A percentile compares a stretch with the other conserved stretches of the same genome.
These are phyloP conservation scores for Ustilago lituana DNA, from an alignment of 1,284 basidiomycete species.

Conservation along the genomic window DNA sequence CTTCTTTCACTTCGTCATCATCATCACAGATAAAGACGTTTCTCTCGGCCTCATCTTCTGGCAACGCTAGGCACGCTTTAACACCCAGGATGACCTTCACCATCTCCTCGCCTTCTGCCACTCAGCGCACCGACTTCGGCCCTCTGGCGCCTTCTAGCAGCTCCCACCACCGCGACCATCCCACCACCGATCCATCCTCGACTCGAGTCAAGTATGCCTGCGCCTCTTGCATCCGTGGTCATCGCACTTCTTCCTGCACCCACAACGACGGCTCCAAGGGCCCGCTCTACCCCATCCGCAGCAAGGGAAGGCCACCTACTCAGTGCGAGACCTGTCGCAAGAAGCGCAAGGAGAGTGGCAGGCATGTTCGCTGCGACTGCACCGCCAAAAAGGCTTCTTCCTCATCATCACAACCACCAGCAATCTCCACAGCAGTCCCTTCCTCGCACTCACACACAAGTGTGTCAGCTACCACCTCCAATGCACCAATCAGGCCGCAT, in stretches of 20 bases:
- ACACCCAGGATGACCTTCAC: constrained; percentile 12
- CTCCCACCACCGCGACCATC: constrained; percentile 7
- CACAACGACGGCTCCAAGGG: constrained; percentile 62
- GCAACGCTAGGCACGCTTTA: constrained; percentile 2
- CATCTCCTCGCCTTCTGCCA: constrained; percentile 6
- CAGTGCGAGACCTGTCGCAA: constrained; percentile 59
- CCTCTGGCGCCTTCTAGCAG: background rate
- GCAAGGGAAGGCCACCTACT: constrained; percentile 56
- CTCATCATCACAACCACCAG: background rate
- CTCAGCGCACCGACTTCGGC: background rate
- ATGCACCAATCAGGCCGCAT: constrained; percentile 11
- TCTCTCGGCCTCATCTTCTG: constrained; percentile 3
- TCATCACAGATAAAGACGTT: constrained; percentile 4
- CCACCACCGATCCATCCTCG: background rate
- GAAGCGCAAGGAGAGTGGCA: constrained; percentile 47
- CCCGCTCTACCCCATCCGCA: constrained; percentile 52
- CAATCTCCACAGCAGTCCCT: background rate
- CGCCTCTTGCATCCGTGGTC: constrained; percentile 60
- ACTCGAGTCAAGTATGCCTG: constrained; percentile 58
- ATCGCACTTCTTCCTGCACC: constrained; percentile 57
- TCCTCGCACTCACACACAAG: constrained; percentile 4
- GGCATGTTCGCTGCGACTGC: constrained; percentile 56
- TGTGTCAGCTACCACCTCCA: background rate
- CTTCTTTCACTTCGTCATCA: too few species aligned
- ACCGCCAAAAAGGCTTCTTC: constrained; percentile 21